Evolutionary conservation across 257 asterid species (phyloP), one percentile per base, ranked within the genome.

Genomic region (Solanum sejunctum): DNA sequence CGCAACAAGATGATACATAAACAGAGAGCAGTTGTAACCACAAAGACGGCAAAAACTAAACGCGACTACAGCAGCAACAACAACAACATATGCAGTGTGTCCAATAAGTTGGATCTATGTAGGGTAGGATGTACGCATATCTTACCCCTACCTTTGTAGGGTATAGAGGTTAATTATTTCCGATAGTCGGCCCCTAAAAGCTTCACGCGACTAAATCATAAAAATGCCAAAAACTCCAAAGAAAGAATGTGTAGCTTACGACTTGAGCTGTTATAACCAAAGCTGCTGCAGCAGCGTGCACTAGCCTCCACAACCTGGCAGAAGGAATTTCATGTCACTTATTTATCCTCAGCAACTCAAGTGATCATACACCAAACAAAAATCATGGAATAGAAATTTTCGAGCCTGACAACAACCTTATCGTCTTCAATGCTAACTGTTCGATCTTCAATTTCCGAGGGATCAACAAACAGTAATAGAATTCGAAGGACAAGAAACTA

Each of bases 261-360:
- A 43, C 94, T 57, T 21, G 94, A 80, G 87, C 47, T 91, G 85
- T 85, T 71, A 86, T 87, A 93, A 88, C 93, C 97, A 90, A 97
- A 90, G 90, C 88, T 94, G 82, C 75, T 73, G 84, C 92, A 87
- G 91, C 97, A 92, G 87, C 91, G 95, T 41, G 92, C 89, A 85
- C 98, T 94, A 84, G 98, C 88, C 91, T 92, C 93, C 87, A 95
- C 91, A 81, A 95, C 98, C 98, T 95, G 96, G 7, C 73, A 85
- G 55, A 56, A 23, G n/a, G 58, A 55, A 58, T 32, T 73, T 32
- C 67, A 80, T 43, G 2, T 82, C 58, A 82, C 16, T 21, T 1
- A 12, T 23, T 10, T 10, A 43, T 66, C 9, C 45, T 49, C 10
- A 23, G 61, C 81, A 77, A 7, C n/a, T 0, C 82, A 51, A 75